Conservation (phyloP, 2,329 filamentous ascomycete species). For the Elsinoe fawcettii region DNA sequence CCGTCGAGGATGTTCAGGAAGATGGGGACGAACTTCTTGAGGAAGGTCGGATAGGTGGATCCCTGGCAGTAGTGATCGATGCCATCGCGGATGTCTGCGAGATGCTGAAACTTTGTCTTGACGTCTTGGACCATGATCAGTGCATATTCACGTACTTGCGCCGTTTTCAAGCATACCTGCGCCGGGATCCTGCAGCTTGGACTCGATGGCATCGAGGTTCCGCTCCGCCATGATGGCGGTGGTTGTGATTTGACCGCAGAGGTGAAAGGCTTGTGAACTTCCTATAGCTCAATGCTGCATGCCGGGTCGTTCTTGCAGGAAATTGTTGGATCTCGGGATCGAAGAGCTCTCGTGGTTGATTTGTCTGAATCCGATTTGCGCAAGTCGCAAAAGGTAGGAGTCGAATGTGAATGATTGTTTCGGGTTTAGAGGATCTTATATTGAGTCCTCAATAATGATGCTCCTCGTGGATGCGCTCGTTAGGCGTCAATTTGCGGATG, state of each 20-base stretch:
- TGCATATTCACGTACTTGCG: not conserved
- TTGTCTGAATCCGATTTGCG: not conserved
- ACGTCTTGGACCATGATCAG: slow-evolving; percentile 52
- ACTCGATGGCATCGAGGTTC: slow-evolving; percentile 40
- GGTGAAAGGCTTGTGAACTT: not conserved
- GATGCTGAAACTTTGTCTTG: slow-evolving; percentile 72
- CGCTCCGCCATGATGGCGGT: slow-evolving; percentile 31
- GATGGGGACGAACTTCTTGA: slow-evolving; percentile 81
- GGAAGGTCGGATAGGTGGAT: slow-evolving; percentile 68
- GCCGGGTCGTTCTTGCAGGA: too few species aligned
- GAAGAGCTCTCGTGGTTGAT: not conserved
- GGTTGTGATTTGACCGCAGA: not conserved
- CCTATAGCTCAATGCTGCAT: too few species aligned
- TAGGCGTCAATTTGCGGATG: slow-evolving; percentile 6
- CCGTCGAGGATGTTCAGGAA: slow-evolving; percentile 80
- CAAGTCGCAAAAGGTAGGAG: too few species aligned
- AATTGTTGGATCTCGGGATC: too few species aligned
- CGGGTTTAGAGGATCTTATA: too few species aligned
- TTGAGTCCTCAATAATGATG: not conserved
- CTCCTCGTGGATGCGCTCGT: not conserved
- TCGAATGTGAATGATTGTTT: too few species aligned
- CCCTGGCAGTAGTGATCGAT: slow-evolving; percentile 81
- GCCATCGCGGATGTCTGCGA: slow-evolving; percentile 79
- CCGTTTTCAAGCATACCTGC: slow-evolving; percentile 12
- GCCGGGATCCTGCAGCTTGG: slow-evolving; percentile 39